Percentiles rank a stretch among this genome's conserved stretches.
These are phyloP conservation scores for Prunella vulgaris DNA, from an alignment of 257 asterid species.

Conservation along the genomic window DNA sequence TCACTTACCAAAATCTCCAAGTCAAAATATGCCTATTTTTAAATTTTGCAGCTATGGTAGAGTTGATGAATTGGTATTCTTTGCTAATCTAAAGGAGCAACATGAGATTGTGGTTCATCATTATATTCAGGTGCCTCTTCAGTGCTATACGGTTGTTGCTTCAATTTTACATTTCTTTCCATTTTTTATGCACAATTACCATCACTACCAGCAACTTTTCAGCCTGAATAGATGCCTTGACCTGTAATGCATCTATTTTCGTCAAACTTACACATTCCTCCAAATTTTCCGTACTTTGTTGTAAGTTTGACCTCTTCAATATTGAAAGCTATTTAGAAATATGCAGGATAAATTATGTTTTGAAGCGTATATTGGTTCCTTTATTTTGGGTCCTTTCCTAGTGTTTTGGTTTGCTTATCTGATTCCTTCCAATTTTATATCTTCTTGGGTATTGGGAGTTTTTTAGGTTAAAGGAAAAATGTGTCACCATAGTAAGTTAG, in stretches of 20 bases:
- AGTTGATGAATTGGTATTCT: conserved; percentile 95
- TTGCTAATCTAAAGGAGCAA: conserved; percentile 94
- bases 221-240: background rate
- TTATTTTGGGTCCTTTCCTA: background rate
- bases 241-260: background rate
- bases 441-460: background rate
- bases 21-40: conserved; percentile 23
- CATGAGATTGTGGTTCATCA: conserved; percentile 88
- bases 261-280: conserved; percentile 12
- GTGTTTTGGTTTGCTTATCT: background rate
- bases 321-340: conserved; percentile 2
- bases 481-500: background rate
- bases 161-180: conserved; percentile 6
- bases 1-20: conserved; percentile 9
- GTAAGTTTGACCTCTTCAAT: background rate
- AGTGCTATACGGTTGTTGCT: background rate
- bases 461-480: conserved; percentile 1
- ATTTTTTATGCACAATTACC: background rate
- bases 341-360: background rate
- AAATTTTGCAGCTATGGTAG: conserved; percentile 79
- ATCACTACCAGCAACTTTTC: background rate
- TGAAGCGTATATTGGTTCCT: conserved; percentile 14
- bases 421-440: background rate
- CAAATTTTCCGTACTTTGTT: background rate
- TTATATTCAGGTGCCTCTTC: conserved; percentile 80